phyloP scores from a whole-genome alignment of 2,329 filamentous ascomycete genomes.

The Emericellopsis cladophorae region DNA sequence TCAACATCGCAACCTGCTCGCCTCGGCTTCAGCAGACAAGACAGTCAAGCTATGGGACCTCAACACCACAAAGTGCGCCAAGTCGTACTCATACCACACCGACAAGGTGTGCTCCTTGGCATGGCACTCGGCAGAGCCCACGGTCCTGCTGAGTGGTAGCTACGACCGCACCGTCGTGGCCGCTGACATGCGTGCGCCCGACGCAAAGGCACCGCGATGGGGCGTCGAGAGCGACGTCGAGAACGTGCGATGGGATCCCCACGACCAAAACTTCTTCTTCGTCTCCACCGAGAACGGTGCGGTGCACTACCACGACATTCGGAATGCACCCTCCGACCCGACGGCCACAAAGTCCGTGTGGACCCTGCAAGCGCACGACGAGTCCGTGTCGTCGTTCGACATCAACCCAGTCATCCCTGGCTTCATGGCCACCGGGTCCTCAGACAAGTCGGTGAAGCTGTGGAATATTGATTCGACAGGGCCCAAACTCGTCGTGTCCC shows the following conservation, averaged over 20 bases:
- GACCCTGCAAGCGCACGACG: slow-evolving; percentile 91
- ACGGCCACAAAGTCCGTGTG: slow-evolving; percentile 74
- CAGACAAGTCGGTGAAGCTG: slow-evolving; percentile 89
- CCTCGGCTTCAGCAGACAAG: slow-evolving; percentile 90
- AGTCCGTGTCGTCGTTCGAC: slow-evolving; percentile 83
- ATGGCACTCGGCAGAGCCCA: slow-evolving; percentile 83
- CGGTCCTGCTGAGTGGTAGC: slow-evolving; percentile 79
- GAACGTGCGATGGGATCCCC: slow-evolving; percentile 82
- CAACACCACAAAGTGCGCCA: slow-evolving; percentile 81
- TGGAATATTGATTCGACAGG: slow-evolving; percentile 80
- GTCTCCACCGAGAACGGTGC: slow-evolving; percentile 87
- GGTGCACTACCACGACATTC: slow-evolving; percentile 83
- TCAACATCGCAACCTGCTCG: slow-evolving; percentile 85
- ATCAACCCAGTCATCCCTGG: slow-evolving; percentile 83
- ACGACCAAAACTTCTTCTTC: slow-evolving; percentile 88
- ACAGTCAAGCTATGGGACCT: slow-evolving; percentile 98
- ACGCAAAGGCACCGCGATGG: slow-evolving; percentile 72
- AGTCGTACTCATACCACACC: slow-evolving; percentile 90
- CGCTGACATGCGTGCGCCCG: slow-evolving; percentile 91
- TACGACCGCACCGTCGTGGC: slow-evolving; percentile 91
- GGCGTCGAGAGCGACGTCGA: slow-evolving; percentile 94
- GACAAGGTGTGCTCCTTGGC: slow-evolving; percentile 96
- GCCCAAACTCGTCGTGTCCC: slow-evolving; percentile 80
- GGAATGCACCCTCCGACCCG: slow-evolving; percentile 61
- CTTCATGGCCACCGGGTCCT: slow-evolving; percentile 85